Evolutionary conservation across 225 moss, liverwort and hornwort genomes (phyloP).

Genomic region (Polytrichum formosum): DNA sequence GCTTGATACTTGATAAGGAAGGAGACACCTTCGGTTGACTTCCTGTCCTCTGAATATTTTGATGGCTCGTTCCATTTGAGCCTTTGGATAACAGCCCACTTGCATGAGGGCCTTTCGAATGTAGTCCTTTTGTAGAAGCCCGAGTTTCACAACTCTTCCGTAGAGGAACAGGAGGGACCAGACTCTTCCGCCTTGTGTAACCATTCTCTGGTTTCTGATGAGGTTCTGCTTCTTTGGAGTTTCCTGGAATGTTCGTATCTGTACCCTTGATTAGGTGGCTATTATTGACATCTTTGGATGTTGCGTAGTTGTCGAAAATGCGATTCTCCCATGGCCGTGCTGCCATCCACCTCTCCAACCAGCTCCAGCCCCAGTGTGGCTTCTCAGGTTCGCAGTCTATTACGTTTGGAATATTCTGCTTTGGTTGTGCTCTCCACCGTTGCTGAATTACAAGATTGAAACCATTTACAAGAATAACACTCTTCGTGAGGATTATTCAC

Average conservation of each 20-base stretch:
- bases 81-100: conserved; percentile 11
- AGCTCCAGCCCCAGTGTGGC: conserved; percentile 90
- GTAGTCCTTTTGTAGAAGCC: conserved; percentile 7
- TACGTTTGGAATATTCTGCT: conserved; percentile 55
- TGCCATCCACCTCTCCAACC: conserved; percentile 90
- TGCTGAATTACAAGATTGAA: conserved; percentile 25
- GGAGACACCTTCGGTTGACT: conserved; percentile 19
- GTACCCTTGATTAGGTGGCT: conserved; percentile 26
- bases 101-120: conserved; percentile 4
- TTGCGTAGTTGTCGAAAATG: conserved; percentile 36
- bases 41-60: conserved; percentile 16
- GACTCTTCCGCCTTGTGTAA: conserved; percentile 38
- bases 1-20: conserved; percentile 20
- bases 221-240: conserved; percentile 33
- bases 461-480: neutral
- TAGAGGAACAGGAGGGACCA: conserved; percentile 10
- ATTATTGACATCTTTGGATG: conserved; percentile 31
- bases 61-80: conserved; percentile 2
- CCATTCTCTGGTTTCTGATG: conserved; percentile 43
- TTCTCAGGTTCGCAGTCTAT: conserved; percentile 83
- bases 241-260: conserved; percentile 20
- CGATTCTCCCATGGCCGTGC: conserved; percentile 88
- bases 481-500: too few relatives aligned
- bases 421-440: conserved; percentile 62
- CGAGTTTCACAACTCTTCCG: conserved; percentile 20